Conservation (phyloP, 768 basidiomycete genomes). For the Rhizopogon vinicolor region DNA sequence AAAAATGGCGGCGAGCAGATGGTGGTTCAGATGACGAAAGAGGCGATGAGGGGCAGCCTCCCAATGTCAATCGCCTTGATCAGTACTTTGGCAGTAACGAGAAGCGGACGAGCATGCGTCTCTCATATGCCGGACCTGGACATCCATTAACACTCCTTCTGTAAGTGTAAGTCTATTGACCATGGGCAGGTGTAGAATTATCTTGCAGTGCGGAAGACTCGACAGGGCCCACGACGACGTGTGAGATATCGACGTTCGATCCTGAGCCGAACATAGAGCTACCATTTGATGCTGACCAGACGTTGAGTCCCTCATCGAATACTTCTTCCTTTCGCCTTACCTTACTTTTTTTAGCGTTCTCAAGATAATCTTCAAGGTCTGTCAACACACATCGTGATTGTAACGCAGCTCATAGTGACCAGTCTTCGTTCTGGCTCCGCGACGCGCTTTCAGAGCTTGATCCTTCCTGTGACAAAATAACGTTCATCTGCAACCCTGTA, state of each 20-base stretch:
- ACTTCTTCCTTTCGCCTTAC: neutral
- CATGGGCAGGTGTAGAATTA: neutral
- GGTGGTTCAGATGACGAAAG: constrained; percentile 43
- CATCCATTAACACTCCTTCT: constrained; percentile 74
- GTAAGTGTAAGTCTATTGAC: constrained; percentile 41
- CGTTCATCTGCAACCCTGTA: constrained; percentile 74
- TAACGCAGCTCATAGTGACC: neutral
- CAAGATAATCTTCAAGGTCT: constrained; percentile 82
- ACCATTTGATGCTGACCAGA: constrained; percentile 64
- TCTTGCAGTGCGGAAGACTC: constrained; percentile 66
- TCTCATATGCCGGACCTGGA: constrained; percentile 77
- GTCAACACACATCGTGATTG: constrained; percentile 4
- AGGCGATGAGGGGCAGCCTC: constrained; percentile 23
- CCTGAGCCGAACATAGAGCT: constrained; percentile 80
- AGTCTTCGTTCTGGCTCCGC: constrained; percentile 85
- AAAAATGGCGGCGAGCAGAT: constrained; percentile 43
- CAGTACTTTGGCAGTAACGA: constrained; percentile 51
- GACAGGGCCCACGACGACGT: constrained; percentile 78
- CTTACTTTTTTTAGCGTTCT: constrained; percentile 44
- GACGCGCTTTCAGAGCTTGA: constrained; percentile 92
- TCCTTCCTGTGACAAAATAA: constrained; percentile 80
- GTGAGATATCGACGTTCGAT: constrained; percentile 82
- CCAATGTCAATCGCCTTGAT: constrained; percentile 38
- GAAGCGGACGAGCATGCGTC: constrained; percentile 79
- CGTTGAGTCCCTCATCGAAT: constrained; percentile 31